Evolutionary conservation across 371 early-diverging fungal species (phyloP).

Genomic region (Zychaea mexicana): DNA sequence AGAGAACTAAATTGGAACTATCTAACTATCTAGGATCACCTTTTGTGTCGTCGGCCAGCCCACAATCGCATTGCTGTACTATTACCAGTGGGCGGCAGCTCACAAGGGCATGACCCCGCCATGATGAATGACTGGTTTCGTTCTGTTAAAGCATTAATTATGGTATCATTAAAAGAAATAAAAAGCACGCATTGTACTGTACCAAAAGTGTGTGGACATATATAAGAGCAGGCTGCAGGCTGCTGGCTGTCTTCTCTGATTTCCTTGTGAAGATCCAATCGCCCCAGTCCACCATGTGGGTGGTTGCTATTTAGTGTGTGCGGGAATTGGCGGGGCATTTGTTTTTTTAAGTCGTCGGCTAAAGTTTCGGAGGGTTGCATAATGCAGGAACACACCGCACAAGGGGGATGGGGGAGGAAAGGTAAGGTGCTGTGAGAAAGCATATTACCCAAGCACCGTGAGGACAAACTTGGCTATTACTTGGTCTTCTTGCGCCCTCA

Average conservation of each 20-base stretch:
- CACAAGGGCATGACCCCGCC: slow-evolving; percentile 23
- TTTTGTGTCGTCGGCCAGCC: slow-evolving; percentile 90
- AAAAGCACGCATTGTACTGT: not conserved
- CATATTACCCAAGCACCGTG: no score
- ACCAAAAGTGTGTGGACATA: no score
- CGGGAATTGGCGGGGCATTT: not conserved
- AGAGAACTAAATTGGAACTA: not conserved
- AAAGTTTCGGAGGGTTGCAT: not conserved
- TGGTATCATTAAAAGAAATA: no score
- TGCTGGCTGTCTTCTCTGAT: no score
- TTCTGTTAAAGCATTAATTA: no score
- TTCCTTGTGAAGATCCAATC: not conserved
- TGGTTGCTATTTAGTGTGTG: not conserved
- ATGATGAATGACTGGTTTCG: not conserved
- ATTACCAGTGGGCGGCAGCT: slow-evolving; percentile 72
- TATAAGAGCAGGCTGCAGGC: no score
- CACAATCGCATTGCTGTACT: slow-evolving; percentile 79
- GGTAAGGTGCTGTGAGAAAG: not conserved
- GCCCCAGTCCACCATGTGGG: not conserved
- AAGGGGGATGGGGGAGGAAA: not conserved
- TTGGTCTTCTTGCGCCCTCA: no score
- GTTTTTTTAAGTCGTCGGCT: not conserved
- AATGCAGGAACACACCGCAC: not conserved
- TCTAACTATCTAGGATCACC: slow-evolving; percentile 49
- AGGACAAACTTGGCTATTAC: not conserved